A percentile compares a stretch with the other conserved stretches of the same genome.
phyloP scores from a whole-genome alignment of 805 yeast genomes.

The Metschnikowia santaceciliae region DNA sequence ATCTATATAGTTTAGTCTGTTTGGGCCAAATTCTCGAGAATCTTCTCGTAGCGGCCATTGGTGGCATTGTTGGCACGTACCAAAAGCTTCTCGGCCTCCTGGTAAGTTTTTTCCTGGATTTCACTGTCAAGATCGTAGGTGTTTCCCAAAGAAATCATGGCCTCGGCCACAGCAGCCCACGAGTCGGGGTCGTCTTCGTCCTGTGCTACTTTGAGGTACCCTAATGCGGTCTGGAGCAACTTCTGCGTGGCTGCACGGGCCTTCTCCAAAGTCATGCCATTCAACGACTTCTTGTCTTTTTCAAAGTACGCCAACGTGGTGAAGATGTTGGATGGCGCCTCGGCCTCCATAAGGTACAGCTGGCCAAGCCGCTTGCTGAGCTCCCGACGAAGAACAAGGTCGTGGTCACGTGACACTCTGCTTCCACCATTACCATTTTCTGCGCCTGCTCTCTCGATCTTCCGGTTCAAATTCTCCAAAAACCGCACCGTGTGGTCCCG shows the following conservation, averaged over 20 bases:
- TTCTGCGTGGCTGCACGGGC: constrained; percentile 50
- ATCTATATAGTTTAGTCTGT: neutral
- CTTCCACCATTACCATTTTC: neutral
- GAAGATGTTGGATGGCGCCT: constrained; percentile 51
- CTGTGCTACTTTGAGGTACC: constrained; percentile 54
- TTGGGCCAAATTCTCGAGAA: constrained; percentile 50
- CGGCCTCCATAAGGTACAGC: constrained; percentile 61
- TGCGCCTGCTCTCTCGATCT: constrained; percentile 14
- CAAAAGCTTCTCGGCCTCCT: constrained; percentile 64
- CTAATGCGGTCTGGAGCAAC: constrained; percentile 50
- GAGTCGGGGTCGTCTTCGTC: constrained; percentile 72
- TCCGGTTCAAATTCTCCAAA: constrained; percentile 28
- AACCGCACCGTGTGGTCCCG: constrained; percentile 39
- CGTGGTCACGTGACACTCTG: constrained; percentile 4
- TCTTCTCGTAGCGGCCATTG: constrained; percentile 66
- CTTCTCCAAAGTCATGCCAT: constrained; percentile 34
- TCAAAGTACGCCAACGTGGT: constrained; percentile 54
- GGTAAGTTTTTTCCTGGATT: constrained; percentile 65
- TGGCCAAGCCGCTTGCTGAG: constrained; percentile 57
- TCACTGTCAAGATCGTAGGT: constrained; percentile 58
- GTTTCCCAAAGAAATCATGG: constrained; percentile 75
- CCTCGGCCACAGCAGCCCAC: constrained; percentile 85
- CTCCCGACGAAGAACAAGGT: constrained; percentile 28
- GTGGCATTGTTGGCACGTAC: constrained; percentile 75
- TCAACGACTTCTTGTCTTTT: constrained; percentile 29